Evolutionary conservation across 192 early-diverging fungal species (phyloP).

Genomic region (Phlyctochytrium planicorne): DNA sequence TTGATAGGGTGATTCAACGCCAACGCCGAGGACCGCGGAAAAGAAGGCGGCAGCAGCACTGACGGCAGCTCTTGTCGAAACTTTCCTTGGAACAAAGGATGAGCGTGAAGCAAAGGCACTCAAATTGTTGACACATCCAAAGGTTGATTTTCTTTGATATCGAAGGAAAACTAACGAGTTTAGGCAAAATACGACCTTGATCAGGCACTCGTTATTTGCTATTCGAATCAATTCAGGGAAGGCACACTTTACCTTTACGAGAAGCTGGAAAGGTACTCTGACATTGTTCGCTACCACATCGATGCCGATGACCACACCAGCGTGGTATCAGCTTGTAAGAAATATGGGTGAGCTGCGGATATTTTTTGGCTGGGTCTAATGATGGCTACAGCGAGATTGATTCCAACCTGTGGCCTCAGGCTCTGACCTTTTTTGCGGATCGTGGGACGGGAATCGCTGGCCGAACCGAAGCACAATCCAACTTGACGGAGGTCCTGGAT

Average conservation of each 20-base stretch:
- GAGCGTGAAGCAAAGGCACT: conserved; percentile 60
- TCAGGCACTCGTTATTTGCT: conserved; percentile 88
- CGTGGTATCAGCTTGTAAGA: conserved; percentile 45
- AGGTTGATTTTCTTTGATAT: conserved; percentile 34
- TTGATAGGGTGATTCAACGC: not conserved
- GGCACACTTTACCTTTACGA: conserved; percentile 89
- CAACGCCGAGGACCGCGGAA: not conserved
- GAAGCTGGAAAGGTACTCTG: conserved; percentile 66
- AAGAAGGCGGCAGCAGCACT: not conserved
- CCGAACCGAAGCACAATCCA: conserved; percentile 8
- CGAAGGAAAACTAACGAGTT: conserved; percentile 13
- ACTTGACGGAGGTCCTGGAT: conserved; percentile 60
- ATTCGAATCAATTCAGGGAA: conserved; percentile 77
- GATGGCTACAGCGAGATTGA: conserved; percentile 33
- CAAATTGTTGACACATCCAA: conserved; percentile 65
- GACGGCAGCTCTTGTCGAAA: conserved; percentile 14
- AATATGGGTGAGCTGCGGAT: conserved; percentile 47
- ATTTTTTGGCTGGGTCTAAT: not conserved
- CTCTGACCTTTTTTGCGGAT: conserved; percentile 48
- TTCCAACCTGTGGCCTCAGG: conserved; percentile 45
- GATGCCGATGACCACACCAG: conserved; percentile 34
- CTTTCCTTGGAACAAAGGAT: not conserved
- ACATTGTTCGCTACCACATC: conserved; percentile 50
- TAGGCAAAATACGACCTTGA: conserved; percentile 78
- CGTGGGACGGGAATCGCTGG: conserved; percentile 18